Base-by-base conservation (phyloP, 495 filamentous ascomycete genomes). In the Penicillium canescens region DNA sequence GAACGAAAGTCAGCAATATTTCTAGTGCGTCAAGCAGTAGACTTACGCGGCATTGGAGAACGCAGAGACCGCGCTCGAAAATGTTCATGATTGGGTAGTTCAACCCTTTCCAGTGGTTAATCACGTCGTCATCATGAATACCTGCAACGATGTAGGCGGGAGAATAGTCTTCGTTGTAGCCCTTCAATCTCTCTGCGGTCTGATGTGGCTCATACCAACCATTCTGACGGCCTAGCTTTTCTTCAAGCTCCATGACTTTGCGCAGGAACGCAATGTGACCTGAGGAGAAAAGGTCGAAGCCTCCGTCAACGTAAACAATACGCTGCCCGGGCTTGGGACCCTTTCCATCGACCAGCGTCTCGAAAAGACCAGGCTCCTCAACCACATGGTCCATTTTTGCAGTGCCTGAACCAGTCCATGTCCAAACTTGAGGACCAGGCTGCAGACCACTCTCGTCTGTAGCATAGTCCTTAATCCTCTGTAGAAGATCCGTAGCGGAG, bases 31-130 rank as follows among this genome's bases (percentile, higher is more conserved):
- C 34, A n/a, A 36, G 16, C 10, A 7, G 50, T 37, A 46, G 41
- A 69, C 86, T 59, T 78, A 94, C 91, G 59, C 84, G 83, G 68
- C 94, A 99, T 60, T 98, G 94, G 31, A 97, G 79, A 37, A 97
- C 94, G 68, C 94, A 98, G 18, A 99, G 84, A 6, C 91, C 91
- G 44, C 94, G 86, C 78, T 99, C 94, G 61, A 92, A 96, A 36
- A 98, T 91, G 73, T 96, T 97, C 94, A 98, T 99, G 67, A 99
- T 97, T 1, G 94, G 94, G 67, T 97, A 98, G 70, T 99, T 99
- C 57, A 96, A 75, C 9, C 95, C 92, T 73, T 98, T 97, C 88
- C 89, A 93, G 59, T 85, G 69, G 70, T 98, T 98, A 66, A 99
- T 94, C 38, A 93, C 91, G 55, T 86, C 81, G 70, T 99, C 94